A percentile compares a stretch with the other conserved stretches of the same genome.
Evolutionary conservation across 2,329 filamentous ascomycete species (phyloP).

Genomic region (Aureobasidium zeae): DNA sequence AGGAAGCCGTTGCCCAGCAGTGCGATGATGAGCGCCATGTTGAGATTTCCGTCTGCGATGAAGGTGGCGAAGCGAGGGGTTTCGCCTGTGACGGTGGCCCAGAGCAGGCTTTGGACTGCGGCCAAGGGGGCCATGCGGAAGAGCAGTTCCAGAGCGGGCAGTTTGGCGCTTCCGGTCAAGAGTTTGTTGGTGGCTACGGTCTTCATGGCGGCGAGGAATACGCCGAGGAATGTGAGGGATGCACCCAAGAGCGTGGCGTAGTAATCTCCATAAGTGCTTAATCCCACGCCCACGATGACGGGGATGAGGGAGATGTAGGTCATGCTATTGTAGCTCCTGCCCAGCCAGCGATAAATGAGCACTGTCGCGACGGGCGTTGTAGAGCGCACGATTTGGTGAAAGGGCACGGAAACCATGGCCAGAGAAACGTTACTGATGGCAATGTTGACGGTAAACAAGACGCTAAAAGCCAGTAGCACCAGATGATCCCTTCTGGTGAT

Average conservation of each 20-base stretch:
- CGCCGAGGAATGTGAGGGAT: constrained; percentile 31
- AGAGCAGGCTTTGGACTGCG: constrained; percentile 45
- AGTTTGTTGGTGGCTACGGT: constrained; percentile 56
- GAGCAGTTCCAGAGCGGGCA: constrained; percentile 52
- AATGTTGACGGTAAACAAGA: constrained; percentile 55
- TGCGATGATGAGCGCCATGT: constrained; percentile 19
- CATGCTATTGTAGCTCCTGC: constrained; percentile 44
- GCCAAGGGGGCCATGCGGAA: constrained; percentile 54
- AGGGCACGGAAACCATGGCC: constrained; percentile 51
- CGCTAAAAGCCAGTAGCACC: constrained; percentile 48
- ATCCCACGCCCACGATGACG: constrained; percentile 49
- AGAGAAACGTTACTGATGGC: constrained; percentile 54
- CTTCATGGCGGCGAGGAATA: constrained; percentile 39
- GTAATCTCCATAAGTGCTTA: constrained; percentile 55
- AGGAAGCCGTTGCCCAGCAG: constrained; percentile 27
- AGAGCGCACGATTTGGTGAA: constrained; percentile 56
- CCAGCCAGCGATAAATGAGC: constrained; percentile 48
- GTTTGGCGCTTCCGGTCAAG: constrained; percentile 52
- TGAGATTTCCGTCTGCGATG: constrained; percentile 21
- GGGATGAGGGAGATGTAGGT: constrained; percentile 55
- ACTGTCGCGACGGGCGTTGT: constrained; percentile 54
- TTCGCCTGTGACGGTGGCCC: constrained; percentile 46
- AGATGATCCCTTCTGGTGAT: constrained; percentile 46
- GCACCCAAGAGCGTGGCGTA: constrained; percentile 48
- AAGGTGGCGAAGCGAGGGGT: constrained; percentile 20